A percentile compares a stretch with the other conserved stretches of the same genome.
Conservation (phyloP, 345 rosid genomes). For the Streptanthus diversifolius region DNA sequence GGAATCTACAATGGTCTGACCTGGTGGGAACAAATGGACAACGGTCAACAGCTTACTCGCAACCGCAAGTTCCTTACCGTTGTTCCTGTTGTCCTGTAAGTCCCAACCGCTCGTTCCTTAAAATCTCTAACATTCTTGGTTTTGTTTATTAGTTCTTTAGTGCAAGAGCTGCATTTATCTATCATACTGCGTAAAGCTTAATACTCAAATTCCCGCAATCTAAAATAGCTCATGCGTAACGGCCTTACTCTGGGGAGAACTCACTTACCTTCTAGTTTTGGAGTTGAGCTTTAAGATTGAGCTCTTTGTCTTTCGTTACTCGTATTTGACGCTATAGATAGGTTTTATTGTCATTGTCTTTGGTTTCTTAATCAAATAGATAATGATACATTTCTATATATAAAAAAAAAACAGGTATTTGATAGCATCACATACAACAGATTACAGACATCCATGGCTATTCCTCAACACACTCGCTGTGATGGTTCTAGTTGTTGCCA, state of each 20-base stretch:
- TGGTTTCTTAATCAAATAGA: neutral
- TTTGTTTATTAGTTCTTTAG: neutral
- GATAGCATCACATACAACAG: conserved; percentile 98
- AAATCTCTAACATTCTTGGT: neutral
- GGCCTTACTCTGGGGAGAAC: neutral
- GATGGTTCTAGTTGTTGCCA: conserved; percentile 80
- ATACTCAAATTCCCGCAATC: neutral
- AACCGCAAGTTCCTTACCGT: conserved; percentile 87
- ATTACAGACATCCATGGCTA: conserved; percentile 89
- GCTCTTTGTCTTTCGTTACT: neutral
- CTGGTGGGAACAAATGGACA: conserved; percentile 99
- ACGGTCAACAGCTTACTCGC: conserved; percentile 91
- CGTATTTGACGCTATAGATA: neutral
- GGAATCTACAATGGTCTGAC: conserved; percentile 93
- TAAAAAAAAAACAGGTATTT: conserved; percentile 51
- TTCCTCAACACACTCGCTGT: conserved; percentile 87
- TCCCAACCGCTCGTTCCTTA: neutral
- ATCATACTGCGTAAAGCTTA: neutral
- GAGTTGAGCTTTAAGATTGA: neutral
- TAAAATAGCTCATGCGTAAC: neutral
- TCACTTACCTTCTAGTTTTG: neutral
- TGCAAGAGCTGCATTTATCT: neutral
- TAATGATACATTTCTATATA: neutral
- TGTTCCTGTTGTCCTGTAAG: conserved; percentile 95
- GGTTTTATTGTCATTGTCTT: neutral